Conservation (phyloP, 345 rosid genomes). For the Schrenkiella parvula region DNA sequence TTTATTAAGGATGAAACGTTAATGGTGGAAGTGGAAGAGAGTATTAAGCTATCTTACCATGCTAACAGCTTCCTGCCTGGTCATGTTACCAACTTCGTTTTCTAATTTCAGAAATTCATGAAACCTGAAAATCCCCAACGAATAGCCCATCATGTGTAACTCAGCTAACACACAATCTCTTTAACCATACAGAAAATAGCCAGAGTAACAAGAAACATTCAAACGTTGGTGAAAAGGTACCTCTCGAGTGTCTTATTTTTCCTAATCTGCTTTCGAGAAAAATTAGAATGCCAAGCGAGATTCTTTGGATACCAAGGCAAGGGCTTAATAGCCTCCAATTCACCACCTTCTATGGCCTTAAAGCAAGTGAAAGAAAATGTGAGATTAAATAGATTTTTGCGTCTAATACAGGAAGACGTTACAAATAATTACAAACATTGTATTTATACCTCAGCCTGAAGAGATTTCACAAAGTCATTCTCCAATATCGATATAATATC, state of each 20-base stretch:
- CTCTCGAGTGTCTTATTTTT: conserved; percentile 89
- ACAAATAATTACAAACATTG: neutral
- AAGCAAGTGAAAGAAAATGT: neutral
- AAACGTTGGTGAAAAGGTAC: conserved; percentile 33
- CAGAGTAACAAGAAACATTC: neutral
- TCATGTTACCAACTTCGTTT: conserved; percentile 93
- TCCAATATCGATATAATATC: conserved; percentile 71
- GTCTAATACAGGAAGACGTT: neutral
- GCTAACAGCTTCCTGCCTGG: conserved; percentile 97
- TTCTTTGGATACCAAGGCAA: conserved; percentile 88
- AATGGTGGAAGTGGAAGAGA: neutral
- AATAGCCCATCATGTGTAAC: neutral
- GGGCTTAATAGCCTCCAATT: conserved; percentile 71
- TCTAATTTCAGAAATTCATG: conserved; percentile 93
- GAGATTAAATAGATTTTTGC: neutral
- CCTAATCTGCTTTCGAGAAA: conserved; percentile 87
- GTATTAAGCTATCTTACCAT: conserved; percentile 46
- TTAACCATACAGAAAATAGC: neutral
- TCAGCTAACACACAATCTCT: neutral
- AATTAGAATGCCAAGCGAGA: conserved; percentile 93
- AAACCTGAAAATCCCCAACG: conserved; percentile 46
- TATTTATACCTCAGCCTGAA: conserved; percentile 57
- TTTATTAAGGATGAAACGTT: neutral
- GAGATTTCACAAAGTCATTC: conserved; percentile 78
- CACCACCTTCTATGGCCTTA: conserved; percentile 65